These are phyloP conservation scores for Aquilaria agallochum DNA, from an alignment of 441 rosid genomes.

Conservation along the genomic window DNA sequence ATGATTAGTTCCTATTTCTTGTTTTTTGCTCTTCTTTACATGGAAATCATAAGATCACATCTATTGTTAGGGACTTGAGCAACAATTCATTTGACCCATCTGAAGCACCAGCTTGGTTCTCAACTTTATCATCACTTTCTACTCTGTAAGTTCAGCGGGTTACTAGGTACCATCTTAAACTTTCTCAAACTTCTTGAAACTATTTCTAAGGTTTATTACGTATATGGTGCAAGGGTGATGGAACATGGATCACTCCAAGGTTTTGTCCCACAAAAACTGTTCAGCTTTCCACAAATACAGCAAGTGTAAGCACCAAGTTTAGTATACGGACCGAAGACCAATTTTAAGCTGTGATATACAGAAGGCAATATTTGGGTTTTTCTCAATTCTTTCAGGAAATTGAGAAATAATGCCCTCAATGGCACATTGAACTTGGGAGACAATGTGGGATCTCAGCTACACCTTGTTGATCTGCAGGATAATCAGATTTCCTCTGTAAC, in stretches of 20 bases:
- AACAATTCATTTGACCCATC: constrained; percentile 72
- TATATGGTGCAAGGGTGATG: constrained; percentile 39
- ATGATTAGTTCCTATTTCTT: neutral
- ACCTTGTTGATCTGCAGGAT: constrained; percentile 75
- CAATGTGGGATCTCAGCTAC: constrained; percentile 51
- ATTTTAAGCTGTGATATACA: too few relatives aligned
- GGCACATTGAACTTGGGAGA: constrained; percentile 69
- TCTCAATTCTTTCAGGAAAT: constrained; percentile 44
- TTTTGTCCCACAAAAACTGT: constrained; percentile 55
- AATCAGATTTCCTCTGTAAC: constrained; percentile 71
- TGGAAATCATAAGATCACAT: neutral
- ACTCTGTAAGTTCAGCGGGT: constrained; percentile 52
- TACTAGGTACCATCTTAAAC: neutral
- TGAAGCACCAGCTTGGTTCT: constrained; percentile 83
- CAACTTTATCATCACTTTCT: constrained; percentile 73
- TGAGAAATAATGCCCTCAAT: constrained; percentile 64
- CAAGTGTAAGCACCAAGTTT: constrained; percentile 61
- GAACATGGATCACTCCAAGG: constrained; percentile 81
- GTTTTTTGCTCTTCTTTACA: too few relatives aligned
- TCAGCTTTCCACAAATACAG: constrained; percentile 72
- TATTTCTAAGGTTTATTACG: too few relatives aligned
- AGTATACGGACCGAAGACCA: too few relatives aligned
- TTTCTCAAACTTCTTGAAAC: too few relatives aligned
- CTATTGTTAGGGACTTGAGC: constrained; percentile 71
- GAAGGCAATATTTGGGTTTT: neutral